Conservation (phyloP, 164 flowering plant species). For the Litsea cubeba region DNA sequence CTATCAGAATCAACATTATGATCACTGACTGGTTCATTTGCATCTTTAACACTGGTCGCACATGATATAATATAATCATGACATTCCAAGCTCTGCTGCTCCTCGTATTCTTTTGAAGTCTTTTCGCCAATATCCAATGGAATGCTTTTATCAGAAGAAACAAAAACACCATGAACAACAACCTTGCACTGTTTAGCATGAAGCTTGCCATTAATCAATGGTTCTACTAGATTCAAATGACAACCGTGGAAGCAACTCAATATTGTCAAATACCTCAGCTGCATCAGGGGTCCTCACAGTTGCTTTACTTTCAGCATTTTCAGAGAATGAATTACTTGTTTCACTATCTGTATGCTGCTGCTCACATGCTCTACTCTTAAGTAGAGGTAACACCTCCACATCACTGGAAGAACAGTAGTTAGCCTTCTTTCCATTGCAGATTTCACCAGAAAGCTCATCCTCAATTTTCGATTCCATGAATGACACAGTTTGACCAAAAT, state of each 20-base stretch:
- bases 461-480: slow-evolving; percentile 44
- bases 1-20: slow-evolving; percentile 17
- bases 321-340: too few relatives aligned
- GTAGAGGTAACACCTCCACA: slow-evolving; percentile 14
- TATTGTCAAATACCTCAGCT: too few relatives aligned
- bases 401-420: slow-evolving; percentile 34
- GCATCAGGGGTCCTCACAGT: too few relatives aligned
- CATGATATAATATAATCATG: slow-evolving; percentile 50
- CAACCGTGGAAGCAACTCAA: slow-evolving; percentile 24
- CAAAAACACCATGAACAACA: slow-evolving; percentile 9
- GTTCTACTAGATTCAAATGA: slow-evolving; percentile 8
- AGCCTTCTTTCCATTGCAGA: slow-evolving; percentile 28
- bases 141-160: not conserved
- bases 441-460: slow-evolving; percentile 50
- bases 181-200: slow-evolving; percentile 5
- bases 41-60: slow-evolving; percentile 33
- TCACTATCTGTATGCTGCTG: too few relatives aligned
- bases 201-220: slow-evolving; percentile 14
- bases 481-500: slow-evolving; percentile 30
- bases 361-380: slow-evolving; percentile 24
- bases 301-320: too few relatives aligned
- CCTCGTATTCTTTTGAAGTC: slow-evolving; percentile 19
- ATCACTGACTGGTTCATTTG: slow-evolving; percentile 7
- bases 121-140: slow-evolving; percentile 7
- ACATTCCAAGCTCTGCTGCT: slow-evolving; percentile 28